A percentile compares a stretch with the other conserved stretches of the same genome.
Conservation (phyloP, 208 protist species). For the Leishmania braziliensis region DNA sequence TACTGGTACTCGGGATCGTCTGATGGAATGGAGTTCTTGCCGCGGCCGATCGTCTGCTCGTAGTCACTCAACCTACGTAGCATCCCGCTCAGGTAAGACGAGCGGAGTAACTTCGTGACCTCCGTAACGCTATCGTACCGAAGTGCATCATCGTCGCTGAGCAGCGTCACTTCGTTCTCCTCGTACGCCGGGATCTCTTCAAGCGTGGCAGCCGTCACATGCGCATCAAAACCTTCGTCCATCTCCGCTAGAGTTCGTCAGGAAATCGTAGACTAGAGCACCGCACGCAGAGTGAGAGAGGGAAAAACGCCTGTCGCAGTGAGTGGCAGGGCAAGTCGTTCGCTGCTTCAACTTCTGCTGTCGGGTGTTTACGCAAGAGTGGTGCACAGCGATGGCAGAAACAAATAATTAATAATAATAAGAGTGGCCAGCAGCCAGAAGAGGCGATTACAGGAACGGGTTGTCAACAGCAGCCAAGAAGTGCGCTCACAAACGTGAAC, state of each 20-base stretch:
- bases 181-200: constrained; percentile 26
- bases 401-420: background rate
- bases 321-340: no score
- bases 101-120: constrained; percentile 78
- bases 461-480: background rate
- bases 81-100: constrained; percentile 76
- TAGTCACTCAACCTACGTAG: constrained; percentile 76
- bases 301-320: background rate
- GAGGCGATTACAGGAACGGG: background rate
- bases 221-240: constrained; percentile 74
- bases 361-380: background rate
- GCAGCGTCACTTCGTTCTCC: constrained; percentile 30
- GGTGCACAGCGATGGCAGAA: background rate
- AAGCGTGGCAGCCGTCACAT: constrained; percentile 19
- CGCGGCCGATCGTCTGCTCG: constrained; percentile 43
- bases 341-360: background rate
- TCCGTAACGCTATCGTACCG: constrained; percentile 84
- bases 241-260: constrained; percentile 8
- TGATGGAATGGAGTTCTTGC: constrained; percentile 82
- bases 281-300: background rate
- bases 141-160: constrained; percentile 81
- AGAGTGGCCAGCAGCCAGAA: background rate
- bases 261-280: background rate
- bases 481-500: background rate
- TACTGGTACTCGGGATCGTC: constrained; percentile 91